Percentiles rank a stretch among this genome's conserved stretches.
Evolutionary conservation across 805 yeast species (phyloP).

Genomic region (Kuraishia piskuri): DNA sequence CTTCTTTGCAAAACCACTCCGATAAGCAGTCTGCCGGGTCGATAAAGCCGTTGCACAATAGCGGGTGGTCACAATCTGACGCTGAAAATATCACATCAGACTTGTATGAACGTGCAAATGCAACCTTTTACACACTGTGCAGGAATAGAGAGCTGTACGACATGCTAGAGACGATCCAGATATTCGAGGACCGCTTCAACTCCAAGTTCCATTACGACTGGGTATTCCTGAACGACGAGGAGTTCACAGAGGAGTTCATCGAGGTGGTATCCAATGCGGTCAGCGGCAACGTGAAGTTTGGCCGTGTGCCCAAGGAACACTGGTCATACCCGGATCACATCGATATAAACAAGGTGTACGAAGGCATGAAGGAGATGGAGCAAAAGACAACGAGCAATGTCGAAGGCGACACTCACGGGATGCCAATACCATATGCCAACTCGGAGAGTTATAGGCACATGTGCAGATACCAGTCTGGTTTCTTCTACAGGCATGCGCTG

Average conservation of each 20-base stretch:
- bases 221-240: slow-evolving; percentile 69
- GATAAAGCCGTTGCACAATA: background rate
- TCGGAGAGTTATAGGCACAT: slow-evolving; percentile 35
- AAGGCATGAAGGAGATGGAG: slow-evolving; percentile 31
- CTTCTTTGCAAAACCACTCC: background rate
- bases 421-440: slow-evolving; percentile 22
- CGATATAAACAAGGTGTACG: slow-evolving; percentile 36
- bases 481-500: slow-evolving; percentile 51
- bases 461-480: slow-evolving; percentile 39
- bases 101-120: slow-evolving; percentile 35
- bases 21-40: background rate
- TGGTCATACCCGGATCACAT: slow-evolving; percentile 67
- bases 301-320: slow-evolving; percentile 48
- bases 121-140: slow-evolving; percentile 63
- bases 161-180: slow-evolving; percentile 50
- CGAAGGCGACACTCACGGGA: background rate
- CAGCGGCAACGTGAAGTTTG: slow-evolving; percentile 59
- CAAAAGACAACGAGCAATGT: slow-evolving; percentile 11
- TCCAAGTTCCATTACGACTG: slow-evolving; percentile 58
- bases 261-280: slow-evolving; percentile 36
- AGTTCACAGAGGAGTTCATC: slow-evolving; percentile 50
- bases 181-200: slow-evolving; percentile 63
- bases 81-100: background rate
- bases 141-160: slow-evolving; percentile 55
- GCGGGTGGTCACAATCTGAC: background rate